Conservation (phyloP, 768 basidiomycete species). For the Mycena filopes region DNA sequence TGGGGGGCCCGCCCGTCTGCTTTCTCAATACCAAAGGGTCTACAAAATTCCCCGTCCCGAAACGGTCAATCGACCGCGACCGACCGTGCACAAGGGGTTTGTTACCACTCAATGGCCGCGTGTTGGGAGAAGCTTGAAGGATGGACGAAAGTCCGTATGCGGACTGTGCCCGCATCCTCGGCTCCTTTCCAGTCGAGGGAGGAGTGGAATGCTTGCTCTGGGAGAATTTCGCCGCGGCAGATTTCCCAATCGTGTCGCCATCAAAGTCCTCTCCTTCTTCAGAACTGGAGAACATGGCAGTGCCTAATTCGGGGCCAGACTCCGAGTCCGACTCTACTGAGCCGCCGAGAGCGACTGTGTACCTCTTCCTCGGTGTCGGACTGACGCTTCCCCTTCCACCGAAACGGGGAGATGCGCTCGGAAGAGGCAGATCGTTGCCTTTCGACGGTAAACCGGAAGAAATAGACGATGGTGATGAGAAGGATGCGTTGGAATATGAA, state of each 20-base stretch:
- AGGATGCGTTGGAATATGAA: constrained; percentile 38
- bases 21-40: constrained; percentile 80
- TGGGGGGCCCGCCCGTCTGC: constrained; percentile 59
- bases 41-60: constrained; percentile 68
- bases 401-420: constrained; percentile 47
- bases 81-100: constrained; percentile 38
- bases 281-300: constrained; percentile 55
- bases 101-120: constrained; percentile 50
- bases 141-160: constrained; percentile 60
- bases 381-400: constrained; percentile 67
- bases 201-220: constrained; percentile 42
- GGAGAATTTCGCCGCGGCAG: constrained; percentile 48
- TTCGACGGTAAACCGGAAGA: constrained; percentile 38
- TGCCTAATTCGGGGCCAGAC: constrained; percentile 45
- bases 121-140: constrained; percentile 37
- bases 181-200: constrained; percentile 44
- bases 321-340: constrained; percentile 64
- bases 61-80: constrained; percentile 54
- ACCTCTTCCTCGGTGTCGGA: constrained; percentile 84
- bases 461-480: constrained; percentile 42
- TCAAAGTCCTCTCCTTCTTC: constrained; percentile 55
- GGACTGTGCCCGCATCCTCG: constrained; percentile 65
- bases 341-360: constrained; percentile 86
- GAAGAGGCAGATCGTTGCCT: constrained; percentile 33
- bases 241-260: constrained; percentile 74